phyloP scores from a whole-genome alignment of 192 early-diverging fungal species.

The Thamnidium elegans region DNA sequence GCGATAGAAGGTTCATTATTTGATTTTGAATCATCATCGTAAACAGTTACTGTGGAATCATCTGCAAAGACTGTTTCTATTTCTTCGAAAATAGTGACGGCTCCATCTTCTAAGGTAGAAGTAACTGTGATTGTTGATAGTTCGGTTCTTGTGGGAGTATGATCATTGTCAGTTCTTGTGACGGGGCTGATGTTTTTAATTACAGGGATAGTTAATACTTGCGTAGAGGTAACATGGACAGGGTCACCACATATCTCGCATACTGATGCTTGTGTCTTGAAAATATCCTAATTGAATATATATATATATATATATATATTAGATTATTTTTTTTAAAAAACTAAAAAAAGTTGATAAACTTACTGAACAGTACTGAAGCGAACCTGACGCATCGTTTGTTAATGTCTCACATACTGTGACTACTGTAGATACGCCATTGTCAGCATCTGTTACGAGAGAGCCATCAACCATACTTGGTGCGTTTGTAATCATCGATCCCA shows the following conservation, averaged over 20 bases:
- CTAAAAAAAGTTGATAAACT: slow-evolving; percentile 8
- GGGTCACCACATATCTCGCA: background rate
- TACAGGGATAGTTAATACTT: background rate
- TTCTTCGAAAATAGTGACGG: too few relatives aligned
- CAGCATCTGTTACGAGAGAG: too few relatives aligned
- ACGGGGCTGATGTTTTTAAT: too few relatives aligned
- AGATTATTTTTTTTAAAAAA: background rate
- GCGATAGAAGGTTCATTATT: too few relatives aligned
- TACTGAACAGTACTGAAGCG: slow-evolving; percentile 3
- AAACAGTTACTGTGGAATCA: too few relatives aligned
- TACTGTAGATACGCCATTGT: background rate
- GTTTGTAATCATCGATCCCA: too few relatives aligned
- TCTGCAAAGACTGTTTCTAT: too few relatives aligned
- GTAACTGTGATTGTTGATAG: background rate
- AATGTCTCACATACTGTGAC: background rate
- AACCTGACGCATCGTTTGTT: too few relatives aligned
- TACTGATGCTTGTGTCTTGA: background rate
- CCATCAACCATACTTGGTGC: background rate
- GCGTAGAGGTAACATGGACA: background rate
- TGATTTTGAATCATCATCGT: too few relatives aligned
- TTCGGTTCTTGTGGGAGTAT: background rate
- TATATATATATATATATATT: background rate
- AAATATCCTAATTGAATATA: background rate
- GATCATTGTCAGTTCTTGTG: background rate
- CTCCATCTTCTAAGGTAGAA: background rate